These are phyloP conservation scores for Singerocomus inundabilis DNA, from an alignment of 1,284 basidiomycete genomes.

Conservation along the genomic window DNA sequence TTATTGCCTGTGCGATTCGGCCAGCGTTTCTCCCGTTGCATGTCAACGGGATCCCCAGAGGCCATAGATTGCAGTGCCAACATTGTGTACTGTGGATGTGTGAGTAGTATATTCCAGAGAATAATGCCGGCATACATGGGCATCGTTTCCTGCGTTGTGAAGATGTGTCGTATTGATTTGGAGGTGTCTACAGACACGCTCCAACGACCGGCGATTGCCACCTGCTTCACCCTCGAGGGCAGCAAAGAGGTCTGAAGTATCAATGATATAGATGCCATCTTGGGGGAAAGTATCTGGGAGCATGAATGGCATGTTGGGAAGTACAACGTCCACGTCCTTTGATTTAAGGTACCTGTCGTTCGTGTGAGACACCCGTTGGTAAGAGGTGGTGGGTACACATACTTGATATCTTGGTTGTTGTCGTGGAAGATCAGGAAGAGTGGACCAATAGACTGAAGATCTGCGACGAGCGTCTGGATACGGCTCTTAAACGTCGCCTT, in stretches of 20 bases:
- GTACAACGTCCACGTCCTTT: constrained; percentile 46
- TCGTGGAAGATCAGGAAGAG: constrained; percentile 84
- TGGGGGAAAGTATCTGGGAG: constrained; percentile 55
- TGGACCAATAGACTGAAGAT: constrained; percentile 48
- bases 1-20: constrained; percentile 48
- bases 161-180: constrained; percentile 54
- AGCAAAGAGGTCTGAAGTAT: constrained; percentile 71
- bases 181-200: constrained; percentile 59
- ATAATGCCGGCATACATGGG: constrained; percentile 51
- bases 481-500: constrained; percentile 51
- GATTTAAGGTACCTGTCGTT: constrained; percentile 51
- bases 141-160: constrained; percentile 87
- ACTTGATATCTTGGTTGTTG: constrained; percentile 71
- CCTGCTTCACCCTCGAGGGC: constrained; percentile 61
- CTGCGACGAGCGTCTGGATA: constrained; percentile 50
- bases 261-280: constrained; percentile 61
- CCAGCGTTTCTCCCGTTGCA: constrained; percentile 73
- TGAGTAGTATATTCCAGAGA: neutral
- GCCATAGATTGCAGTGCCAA: constrained; percentile 65
- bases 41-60: constrained; percentile 63
- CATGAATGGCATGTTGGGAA: constrained; percentile 51
- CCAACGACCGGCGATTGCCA: constrained; percentile 52
- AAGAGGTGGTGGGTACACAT: constrained; percentile 17
- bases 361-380: neutral
- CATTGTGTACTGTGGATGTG: constrained; percentile 58